A percentile compares a stretch with the other conserved stretches of the same genome.
Conservation (phyloP, 306 rosid species). For the Canavalia ensiformis region DNA sequence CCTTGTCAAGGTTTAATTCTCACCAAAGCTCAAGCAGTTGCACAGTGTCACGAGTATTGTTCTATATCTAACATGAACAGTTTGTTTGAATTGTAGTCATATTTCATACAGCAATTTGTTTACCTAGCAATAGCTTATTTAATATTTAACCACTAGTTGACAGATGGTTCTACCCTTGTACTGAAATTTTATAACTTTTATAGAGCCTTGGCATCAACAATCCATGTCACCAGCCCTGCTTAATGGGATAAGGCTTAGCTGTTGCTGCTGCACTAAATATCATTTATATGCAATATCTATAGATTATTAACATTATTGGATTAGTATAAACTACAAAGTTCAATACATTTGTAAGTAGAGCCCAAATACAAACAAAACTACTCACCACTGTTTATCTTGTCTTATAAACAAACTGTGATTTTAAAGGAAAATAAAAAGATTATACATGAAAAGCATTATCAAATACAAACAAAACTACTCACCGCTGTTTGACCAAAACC, state of each 20-base stretch:
- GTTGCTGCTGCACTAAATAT: background rate
- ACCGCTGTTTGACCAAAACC: conserved; percentile 73
- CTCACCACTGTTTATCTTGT: conserved; percentile 5
- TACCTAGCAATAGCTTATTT: conserved; percentile 14
- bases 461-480: conserved; percentile 43
- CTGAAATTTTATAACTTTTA: background rate
- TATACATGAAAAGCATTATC: conserved; percentile 30
- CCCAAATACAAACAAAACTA: background rate
- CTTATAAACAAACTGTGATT: conserved; percentile 9
- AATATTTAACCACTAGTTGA: background rate
- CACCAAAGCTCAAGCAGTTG: conserved; percentile 11
- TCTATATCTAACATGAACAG: conserved; percentile 23
- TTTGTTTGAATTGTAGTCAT: background rate
- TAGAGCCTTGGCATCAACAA: background rate
- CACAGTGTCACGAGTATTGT: background rate
- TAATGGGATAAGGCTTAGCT: background rate
- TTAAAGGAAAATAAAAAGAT: conserved; percentile 2
- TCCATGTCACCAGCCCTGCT: conserved; percentile 5
- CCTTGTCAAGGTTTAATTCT: conserved; percentile 16
- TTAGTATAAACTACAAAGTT: conserved; percentile 23
- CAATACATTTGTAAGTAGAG: conserved; percentile 6
- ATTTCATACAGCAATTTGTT: background rate
- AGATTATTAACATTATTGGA: conserved; percentile 10
- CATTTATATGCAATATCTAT: conserved; percentile 26
- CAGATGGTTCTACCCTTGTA: conserved; percentile 1